Base-by-base conservation (phyloP, 257 asterid genomes). In the Ballota nigra region DNA sequence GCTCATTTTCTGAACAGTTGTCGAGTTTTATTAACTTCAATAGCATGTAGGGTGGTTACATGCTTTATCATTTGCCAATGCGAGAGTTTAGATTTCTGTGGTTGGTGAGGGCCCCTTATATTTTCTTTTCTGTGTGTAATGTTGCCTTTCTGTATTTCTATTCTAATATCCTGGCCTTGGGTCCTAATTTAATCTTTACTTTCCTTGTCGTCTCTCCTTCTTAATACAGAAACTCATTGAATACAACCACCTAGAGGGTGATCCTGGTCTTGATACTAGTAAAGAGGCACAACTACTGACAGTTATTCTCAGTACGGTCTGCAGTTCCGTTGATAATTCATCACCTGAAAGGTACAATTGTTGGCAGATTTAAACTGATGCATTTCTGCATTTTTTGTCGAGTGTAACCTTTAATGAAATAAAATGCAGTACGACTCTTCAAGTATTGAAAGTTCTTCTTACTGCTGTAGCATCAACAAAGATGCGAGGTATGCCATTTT, bases 231-330 rank as follows among this genome's bases (percentile, higher is more conserved):
- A 95, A 95, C 99, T 95, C 83, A 92, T 92, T 31, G 98, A 89
- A 47, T 95, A 95, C 73, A 90, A 92, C 77, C 97, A 92, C 81
- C 86, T 95, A 49, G 99, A 92, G 88, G 99, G 98, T 51, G 99
- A 95, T 80, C 98, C 97, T 51, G 98, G 99, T 80, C 84, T 89
- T 68, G 98, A 90, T 76, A 90, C 89, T 68, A 95, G 96, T 43
- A 84, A 86, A 86, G 85, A 87, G 75, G 92, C 89, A 29, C 88
- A 83, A 33, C 67, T 95, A 68, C 83, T 87, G 76, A 80, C 96
- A 16, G 96, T 86, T 75, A 88, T 95, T 78, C 87, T 95, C 78
- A 89, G 77, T 85, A 89, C 87, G 94, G 89, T 87, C 60, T 95
- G 99, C 82, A 78, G 83, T 65, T 84, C 88, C 76, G 98, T 90